Base-by-base conservation (phyloP, 257 asterid genomes). In the Gentiana macrophylla region DNA sequence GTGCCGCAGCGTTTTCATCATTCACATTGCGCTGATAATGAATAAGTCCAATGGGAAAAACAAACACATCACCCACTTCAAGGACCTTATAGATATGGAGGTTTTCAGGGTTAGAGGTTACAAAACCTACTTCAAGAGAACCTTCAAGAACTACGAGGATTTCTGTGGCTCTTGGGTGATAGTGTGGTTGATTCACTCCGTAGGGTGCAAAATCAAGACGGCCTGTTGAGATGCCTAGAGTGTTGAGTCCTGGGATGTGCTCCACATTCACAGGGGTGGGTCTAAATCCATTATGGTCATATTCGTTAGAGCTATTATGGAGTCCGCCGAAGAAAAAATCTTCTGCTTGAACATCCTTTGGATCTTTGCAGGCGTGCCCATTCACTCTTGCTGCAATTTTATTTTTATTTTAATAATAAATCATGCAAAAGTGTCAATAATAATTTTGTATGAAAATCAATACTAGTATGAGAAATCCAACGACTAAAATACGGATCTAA, bases 121-220 rank as follows among this genome's bases (percentile, higher is more conserved):
- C 45, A 48, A 57, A 37, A 2, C 72, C 67, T 11, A 49, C 65
- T 34, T 54, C 24, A 1, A 67, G 55, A 32, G 13, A 37, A n/a
- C 72, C 72, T 13, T 67, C 72, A 6, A 54, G 11, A 6, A 67
- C 67, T 35, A 67, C 7, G 0, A 53, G 49, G 13, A 49, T 32
- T 32, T 67, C 72, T 2, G 72, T 37, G 3, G 72, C 67, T 8
- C 67, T 54, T 1, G 72, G 63, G 13, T 67, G 72, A 6, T 33
- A 32, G n/a, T 61, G 72, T 36, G 72, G 72, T 12, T 56, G 67
- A 12, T 67, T 67, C 11, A 67, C 24, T 49, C 67, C 67, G 6
- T 61, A 66, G 32, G 52, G 54, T 2, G 37, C 59, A 8, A 67
- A 61, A 35, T 49, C 59, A 2, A 57, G 62, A 5, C 72, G 52